Conservation (phyloP, 202 grass and related monocot species). For the Digitaria exilis region DNA sequence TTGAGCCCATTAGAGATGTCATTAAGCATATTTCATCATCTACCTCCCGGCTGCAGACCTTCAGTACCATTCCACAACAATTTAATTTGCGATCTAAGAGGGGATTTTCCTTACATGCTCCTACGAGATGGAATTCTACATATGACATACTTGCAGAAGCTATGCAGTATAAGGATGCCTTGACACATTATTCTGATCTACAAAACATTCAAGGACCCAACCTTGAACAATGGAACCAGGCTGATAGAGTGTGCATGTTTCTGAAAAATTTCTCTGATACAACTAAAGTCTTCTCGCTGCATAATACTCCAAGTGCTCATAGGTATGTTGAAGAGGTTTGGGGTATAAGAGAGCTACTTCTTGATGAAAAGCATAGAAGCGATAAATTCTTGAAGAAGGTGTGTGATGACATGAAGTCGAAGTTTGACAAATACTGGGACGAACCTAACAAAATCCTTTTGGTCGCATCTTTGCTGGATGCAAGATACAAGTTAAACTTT, state of each 20-base stretch:
- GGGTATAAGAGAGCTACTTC: not conserved
- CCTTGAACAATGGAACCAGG: not conserved
- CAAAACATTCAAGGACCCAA: not conserved
- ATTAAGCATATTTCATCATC: no score
- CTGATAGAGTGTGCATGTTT: not conserved
- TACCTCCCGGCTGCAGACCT: no score
- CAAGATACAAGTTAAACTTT: not conserved
- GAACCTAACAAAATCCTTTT: not conserved
- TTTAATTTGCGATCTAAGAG: no score
- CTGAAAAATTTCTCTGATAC: not conserved
- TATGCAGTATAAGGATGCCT: not conserved
- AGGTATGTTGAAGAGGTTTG: not conserved
- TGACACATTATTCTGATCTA: not conserved
- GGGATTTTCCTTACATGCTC: no score
- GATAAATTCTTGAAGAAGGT: not conserved
- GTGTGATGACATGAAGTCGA: not conserved
- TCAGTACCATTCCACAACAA: no score
- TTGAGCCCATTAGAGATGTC: no score
- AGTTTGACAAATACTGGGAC: not conserved
- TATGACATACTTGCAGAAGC: not conserved
- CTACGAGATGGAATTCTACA: constrained; percentile 10
- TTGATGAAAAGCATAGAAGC: not conserved
- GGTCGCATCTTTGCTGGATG: not conserved
- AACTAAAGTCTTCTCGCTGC: not conserved
- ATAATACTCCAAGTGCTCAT: not conserved